Base-by-base conservation (phyloP, 768 basidiomycete species). In the Steccherinum ochraceum region DNA sequence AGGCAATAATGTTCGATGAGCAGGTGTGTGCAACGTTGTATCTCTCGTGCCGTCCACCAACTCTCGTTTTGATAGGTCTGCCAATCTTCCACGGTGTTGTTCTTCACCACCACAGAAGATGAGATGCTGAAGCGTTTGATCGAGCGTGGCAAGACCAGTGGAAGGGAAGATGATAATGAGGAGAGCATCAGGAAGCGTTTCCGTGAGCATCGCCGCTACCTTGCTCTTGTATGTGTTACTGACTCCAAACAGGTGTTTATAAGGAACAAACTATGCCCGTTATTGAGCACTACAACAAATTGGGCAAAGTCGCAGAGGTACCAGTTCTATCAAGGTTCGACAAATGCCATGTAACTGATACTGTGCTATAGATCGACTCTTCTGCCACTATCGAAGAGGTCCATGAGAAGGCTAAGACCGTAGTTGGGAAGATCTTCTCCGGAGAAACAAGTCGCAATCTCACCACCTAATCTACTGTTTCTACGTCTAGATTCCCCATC, bases 121-220 rank as follows among this genome's bases (percentile, higher is more conserved):
- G 84, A 93, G 56, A 90, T 98, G 86, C 76, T 87, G 24, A 67
- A 75, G 56, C 88, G 96, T 48, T 74, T 99, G 52, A 75, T 94
- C 47, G 86, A 93, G 67, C 83, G 96, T 20, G 86, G 86, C 21
- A 86, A 97, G 75, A 98, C 94, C 0, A 91, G 88, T 50, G 95
- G 96, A 13, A 77, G 96, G 12, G 94, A 93, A 61, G 96, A 99
- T 61, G 96, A 99, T 65, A 99, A 99, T 64, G 74, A 72, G 12
- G 92, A 95, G 67, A 92, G 84, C 65, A 95, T 99, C 69, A 86
- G 80, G 71, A 99, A 98, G 70, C 88, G 96, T n/a, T 97, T 98
- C 74, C 73, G 93, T 89, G 64, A 18, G 85, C 18, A n/a, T n/a
- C n/a, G n/a, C n/a, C n/a, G n/a, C n/a, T n/a, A n/a, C n/a, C n/a